Conservation (phyloP, 208 protist species). For the Sergeia podlipaevii region DNA sequence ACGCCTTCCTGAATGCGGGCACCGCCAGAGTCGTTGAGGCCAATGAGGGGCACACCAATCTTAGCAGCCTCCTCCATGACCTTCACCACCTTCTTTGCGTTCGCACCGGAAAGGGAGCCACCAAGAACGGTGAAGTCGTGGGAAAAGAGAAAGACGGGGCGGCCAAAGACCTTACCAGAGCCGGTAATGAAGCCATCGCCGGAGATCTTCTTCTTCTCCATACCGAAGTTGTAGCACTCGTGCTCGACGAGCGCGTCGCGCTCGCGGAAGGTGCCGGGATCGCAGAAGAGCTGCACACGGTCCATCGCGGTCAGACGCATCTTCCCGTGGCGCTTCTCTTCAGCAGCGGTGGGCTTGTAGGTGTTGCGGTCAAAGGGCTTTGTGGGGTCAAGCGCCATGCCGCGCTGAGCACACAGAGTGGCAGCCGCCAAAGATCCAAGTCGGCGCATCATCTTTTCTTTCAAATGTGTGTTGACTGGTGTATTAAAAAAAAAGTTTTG, state of each 20-base stretch:
- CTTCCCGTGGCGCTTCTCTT: conserved; percentile 81
- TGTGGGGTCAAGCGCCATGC: conserved; percentile 9
- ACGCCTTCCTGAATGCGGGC: conserved; percentile 96
- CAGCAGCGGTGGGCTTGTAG: conserved; percentile 26
- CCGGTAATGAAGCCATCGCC: conserved; percentile 95
- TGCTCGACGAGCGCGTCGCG: conserved; percentile 92
- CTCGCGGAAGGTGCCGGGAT: conserved; percentile 91
- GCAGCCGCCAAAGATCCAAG: conserved; percentile 16
- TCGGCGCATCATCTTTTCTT: conserved; percentile 28
- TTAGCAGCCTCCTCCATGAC: conserved; percentile 95
- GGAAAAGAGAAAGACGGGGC: conserved; percentile 93
- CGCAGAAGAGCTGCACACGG: conserved; percentile 91
- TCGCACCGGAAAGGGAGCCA: conserved; percentile 89
- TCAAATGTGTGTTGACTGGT: not conserved
- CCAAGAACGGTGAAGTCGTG: conserved; percentile 97
- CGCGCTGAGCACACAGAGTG: conserved; percentile 11
- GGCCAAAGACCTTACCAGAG: conserved; percentile 91
- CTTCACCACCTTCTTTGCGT: conserved; percentile 96
- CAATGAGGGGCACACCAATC: conserved; percentile 94
- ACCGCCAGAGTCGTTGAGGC: conserved; percentile 96
- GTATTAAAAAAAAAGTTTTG: not conserved
- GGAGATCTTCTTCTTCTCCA: conserved; percentile 80
- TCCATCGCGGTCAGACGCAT: conserved; percentile 94
- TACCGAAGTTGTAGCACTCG: conserved; percentile 92
- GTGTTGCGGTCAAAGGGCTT: conserved; percentile 26